A percentile compares a stretch with the other conserved stretches of the same genome.
These are phyloP conservation scores for Trichomonas tenax DNA, from an alignment of 208 protist genomes.

Conservation along the genomic window DNA sequence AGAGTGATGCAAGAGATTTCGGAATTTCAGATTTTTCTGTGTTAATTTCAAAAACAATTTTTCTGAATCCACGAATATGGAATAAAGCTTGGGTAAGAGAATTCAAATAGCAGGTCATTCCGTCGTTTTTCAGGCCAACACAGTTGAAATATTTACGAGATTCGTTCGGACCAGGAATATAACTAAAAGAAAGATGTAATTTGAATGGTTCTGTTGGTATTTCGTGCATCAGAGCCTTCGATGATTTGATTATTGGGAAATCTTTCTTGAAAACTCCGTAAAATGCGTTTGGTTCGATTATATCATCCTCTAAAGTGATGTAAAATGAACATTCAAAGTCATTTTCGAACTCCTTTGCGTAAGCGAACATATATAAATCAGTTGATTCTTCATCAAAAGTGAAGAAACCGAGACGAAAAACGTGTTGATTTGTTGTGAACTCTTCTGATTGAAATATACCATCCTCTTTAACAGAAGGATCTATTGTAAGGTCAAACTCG, in stretches of 20 bases:
- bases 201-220: neutral
- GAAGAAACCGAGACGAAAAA: neutral
- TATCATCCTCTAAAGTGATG: neutral
- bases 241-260: neutral
- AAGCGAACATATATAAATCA: neutral
- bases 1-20: neutral
- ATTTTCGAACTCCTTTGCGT: neutral
- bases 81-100: neutral
- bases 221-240: neutral
- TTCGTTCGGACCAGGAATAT: neutral
- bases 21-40: neutral
- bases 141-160: neutral
- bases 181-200: neutral
- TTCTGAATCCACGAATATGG: neutral
- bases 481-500: neutral
- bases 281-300: neutral
- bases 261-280: neutral
- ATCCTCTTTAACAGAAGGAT: neutral
- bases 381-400: neutral
- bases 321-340: neutral
- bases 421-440: neutral
- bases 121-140: neutral
- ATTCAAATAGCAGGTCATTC: constrained; percentile 6
- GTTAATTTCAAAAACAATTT: neutral
- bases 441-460: neutral